phyloP scores from a whole-genome alignment of 2,329 filamentous ascomycete species.

The Tolypocladium capitatum region DNA sequence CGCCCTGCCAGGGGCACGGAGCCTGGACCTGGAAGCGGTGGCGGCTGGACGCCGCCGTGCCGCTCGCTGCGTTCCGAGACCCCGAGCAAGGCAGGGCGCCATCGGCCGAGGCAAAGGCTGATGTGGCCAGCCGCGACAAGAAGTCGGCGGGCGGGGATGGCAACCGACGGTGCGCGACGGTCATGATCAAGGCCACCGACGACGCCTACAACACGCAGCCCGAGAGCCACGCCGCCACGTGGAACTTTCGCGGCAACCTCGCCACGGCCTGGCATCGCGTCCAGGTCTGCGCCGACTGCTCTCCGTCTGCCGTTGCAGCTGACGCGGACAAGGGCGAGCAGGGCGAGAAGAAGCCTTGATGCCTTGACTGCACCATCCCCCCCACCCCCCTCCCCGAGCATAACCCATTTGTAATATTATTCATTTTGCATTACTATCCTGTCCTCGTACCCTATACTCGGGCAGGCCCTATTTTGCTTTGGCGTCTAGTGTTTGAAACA shows the following conservation, averaged over 20 bases:
- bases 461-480: neutral
- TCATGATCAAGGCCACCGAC: conserved; percentile 54
- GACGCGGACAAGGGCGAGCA: neutral
- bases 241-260: conserved; percentile 51
- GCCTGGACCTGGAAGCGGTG: conserved; percentile 54
- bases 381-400: neutral
- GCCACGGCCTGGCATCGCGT: conserved; percentile 56
- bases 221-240: conserved; percentile 44
- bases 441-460: neutral
- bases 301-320: neutral
- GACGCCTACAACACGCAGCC: conserved; percentile 55
- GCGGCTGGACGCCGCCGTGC: conserved; percentile 39
- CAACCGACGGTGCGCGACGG: conserved; percentile 28
- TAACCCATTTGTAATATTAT: neutral
- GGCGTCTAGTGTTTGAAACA: neutral
- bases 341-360: neutral
- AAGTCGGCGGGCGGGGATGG: conserved; percentile 5
- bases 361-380: neutral
- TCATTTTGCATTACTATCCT: neutral
- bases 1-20: conserved; percentile 28
- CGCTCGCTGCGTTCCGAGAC: conserved; percentile 16
- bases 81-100: conserved; percentile 1
- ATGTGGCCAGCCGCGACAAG: neutral
- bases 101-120: conserved; percentile 1
- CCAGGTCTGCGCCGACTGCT: conserved; percentile 21